Base-by-base conservation (phyloP, 805 yeast genomes). In the Candida golubevii region DNA sequence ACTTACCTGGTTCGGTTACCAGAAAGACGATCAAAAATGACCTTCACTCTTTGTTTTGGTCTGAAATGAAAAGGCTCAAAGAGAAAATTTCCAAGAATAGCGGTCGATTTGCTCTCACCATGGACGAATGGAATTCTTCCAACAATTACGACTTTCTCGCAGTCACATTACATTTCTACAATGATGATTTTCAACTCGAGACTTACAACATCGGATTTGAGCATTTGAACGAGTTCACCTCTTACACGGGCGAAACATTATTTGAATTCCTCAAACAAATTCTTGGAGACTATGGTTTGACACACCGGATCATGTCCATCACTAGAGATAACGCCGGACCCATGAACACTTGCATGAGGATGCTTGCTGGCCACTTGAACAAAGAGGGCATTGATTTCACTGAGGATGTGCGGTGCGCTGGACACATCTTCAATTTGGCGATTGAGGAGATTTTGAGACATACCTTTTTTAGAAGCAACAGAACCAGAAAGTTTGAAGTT, bases 251-350 rank as follows among this genome's bases (percentile, higher is more conserved):
- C 9, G 32, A 39, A 6, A 14, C 18, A 12, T 10, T 34, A 13
- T 33, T 11, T 9, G 33, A 34, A 4, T 6, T 11, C 15, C 14
- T 40, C 13, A 34, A 10, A 11, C 13, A 40, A 34, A 15, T 34
- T 10, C 29, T 35, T 9, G 28, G 14, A 34, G 36, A 28, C 14
- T 40, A 33, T 13, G 43, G 43, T 27, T 15, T 40, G 7, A n/a
- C 26, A 12, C 18, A 33, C 8, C 8, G 43, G 4, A 27, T 40
- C 18, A 35, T 40, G 5, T 34, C 38, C 12, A 40, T 40, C 38
- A 29, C 43, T 14, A 40, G 43, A 35, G 38, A 35, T 40, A 40
- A 40, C 15, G 33, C 38, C 14, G 38, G 38, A 7, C 38, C 43
- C 8, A 40, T 40, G 38, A 40, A 40, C 23, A n/a, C 14, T 28